A percentile compares a stretch with the other conserved stretches of the same genome.
These are phyloP conservation scores for Leptomonas seymouri DNA, from an alignment of 208 protist genomes.

Conservation along the genomic window DNA sequence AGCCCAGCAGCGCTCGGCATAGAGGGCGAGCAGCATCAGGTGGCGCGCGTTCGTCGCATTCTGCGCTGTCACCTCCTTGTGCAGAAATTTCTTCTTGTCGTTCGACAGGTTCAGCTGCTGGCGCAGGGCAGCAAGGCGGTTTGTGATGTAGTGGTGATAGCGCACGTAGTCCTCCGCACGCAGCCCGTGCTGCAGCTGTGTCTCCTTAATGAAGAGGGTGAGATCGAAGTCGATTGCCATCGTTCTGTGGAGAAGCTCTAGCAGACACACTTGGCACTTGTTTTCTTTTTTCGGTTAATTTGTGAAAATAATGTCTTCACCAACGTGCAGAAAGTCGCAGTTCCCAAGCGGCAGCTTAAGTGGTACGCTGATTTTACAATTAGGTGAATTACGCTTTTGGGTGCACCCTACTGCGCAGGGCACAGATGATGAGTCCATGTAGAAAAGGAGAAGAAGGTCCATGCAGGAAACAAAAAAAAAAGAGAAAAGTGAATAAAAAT, in stretches of 20 bases:
- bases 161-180: slow-evolving; percentile 81
- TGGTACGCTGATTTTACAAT: not conserved
- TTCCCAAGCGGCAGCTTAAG: not conserved
- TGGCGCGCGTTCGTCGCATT: slow-evolving; percentile 69
- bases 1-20: slow-evolving; percentile 87
- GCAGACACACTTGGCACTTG: not conserved
- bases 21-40: slow-evolving; percentile 79
- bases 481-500: slow-evolving; percentile 14
- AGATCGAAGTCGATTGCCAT: slow-evolving; percentile 76
- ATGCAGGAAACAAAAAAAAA: not conserved
- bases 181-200: slow-evolving; percentile 87
- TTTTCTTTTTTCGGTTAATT: not conserved
- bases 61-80: slow-evolving; percentile 67
- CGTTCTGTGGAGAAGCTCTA: not conserved
- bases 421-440: not conserved
- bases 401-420: not conserved
- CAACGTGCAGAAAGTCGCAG: slow-evolving; percentile 7
- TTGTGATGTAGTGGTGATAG: slow-evolving; percentile 83
- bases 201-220: slow-evolving; percentile 80
- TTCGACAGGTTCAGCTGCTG: slow-evolving; percentile 75
- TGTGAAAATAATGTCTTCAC: not conserved
- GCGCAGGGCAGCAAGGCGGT: slow-evolving; percentile 76
- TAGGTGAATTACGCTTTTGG: too few species aligned
- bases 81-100: slow-evolving; percentile 80
- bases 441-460: not conserved